Percentiles rank a stretch among this genome's conserved stretches.
phyloP scores from a whole-genome alignment of 2,329 filamentous ascomycete genomes.

The Raffaelea albimanens region DNA sequence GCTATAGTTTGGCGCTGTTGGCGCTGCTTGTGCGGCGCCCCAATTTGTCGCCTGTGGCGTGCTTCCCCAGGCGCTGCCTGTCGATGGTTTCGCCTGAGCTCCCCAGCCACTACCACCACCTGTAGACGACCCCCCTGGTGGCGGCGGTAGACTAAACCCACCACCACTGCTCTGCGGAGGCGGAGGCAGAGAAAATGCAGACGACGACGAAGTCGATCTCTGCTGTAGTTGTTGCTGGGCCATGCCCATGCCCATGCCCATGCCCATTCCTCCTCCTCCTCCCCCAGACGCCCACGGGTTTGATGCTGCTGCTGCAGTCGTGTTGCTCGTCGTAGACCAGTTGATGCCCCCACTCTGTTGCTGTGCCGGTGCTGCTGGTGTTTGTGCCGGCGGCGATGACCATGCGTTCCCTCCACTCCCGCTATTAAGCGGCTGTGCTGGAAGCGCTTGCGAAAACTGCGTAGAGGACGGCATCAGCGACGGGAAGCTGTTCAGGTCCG shows the following conservation, averaged over 20 bases:
- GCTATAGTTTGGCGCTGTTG: conserved; percentile 7
- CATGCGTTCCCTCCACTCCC: conserved; percentile 7
- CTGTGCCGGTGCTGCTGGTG: conserved; percentile 8
- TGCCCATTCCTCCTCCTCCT: neutral
- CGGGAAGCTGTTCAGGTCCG: conserved; percentile 46
- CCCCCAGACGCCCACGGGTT: conserved; percentile 38
- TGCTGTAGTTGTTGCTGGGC: neutral
- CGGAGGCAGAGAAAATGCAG: conserved; percentile 38
- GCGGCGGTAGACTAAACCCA: neutral
- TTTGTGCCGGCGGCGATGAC: conserved; percentile 33
- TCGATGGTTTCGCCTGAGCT: no score
- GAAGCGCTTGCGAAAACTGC: conserved; percentile 53
- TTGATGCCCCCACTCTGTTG: conserved; percentile 29
- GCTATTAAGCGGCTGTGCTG: conserved; percentile 24
- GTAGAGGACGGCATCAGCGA: conserved; percentile 48
- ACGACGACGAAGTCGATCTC: conserved; percentile 15
- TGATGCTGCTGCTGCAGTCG: conserved; percentile 21
- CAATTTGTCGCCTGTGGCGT: no score
- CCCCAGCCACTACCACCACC: conserved; percentile 20
- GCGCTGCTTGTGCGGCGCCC: no score
- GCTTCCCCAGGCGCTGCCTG: no score
- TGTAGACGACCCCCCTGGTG: conserved; percentile 9
- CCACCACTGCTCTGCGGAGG: conserved; percentile 22
- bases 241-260: no score
- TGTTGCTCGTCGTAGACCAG: conserved; percentile 34